Percentiles rank a stretch among this genome's conserved stretches.
Evolutionary conservation across 148 eudicot species (phyloP).

Genomic region (Rhododendron ovatum): DNA sequence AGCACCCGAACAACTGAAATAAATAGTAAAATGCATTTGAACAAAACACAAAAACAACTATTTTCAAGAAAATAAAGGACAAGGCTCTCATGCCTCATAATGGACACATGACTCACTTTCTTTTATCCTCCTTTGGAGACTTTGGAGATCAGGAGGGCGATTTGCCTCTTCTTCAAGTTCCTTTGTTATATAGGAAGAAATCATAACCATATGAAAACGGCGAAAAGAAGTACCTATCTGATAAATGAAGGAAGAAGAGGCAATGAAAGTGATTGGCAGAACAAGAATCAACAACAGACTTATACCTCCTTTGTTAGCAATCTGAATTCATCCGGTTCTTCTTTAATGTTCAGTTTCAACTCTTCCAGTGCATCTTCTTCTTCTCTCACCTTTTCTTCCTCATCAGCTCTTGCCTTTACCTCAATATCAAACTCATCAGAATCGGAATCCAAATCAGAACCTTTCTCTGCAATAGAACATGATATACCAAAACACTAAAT

Average conservation of each 20-base stretch:
- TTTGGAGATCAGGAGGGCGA: slow-evolving; percentile 79
- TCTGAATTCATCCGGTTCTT: slow-evolving; percentile 61
- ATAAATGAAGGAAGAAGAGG: not conserved
- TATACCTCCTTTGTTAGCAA: slow-evolving; percentile 69
- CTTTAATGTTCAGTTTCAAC: slow-evolving; percentile 49
- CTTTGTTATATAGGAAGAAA: slow-evolving; percentile 24
- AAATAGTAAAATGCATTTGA: not conserved
- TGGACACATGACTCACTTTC: slow-evolving; percentile 49
- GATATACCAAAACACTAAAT: not conserved
- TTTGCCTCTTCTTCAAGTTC: slow-evolving; percentile 79
- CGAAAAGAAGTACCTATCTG: not conserved
- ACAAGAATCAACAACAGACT: not conserved
- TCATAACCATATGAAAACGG: not conserved
- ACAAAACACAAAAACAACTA: not conserved
- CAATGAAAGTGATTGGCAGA: not conserved
- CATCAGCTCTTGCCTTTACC: slow-evolving; percentile 38
- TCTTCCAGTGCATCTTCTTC: slow-evolving; percentile 57
- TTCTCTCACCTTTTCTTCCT: slow-evolving; percentile 34
- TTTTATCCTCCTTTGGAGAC: slow-evolving; percentile 77
- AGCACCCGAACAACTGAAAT: slow-evolving; percentile 66
- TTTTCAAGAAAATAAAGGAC: not conserved
- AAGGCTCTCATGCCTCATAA: not conserved
- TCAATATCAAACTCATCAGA: slow-evolving; percentile 50
- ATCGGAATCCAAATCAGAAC: slow-evolving; percentile 35
- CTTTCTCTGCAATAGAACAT: slow-evolving; percentile 14